phyloP scores from a whole-genome alignment of 345 rosid genomes.

The Rhodamnia rubescens region DNA sequence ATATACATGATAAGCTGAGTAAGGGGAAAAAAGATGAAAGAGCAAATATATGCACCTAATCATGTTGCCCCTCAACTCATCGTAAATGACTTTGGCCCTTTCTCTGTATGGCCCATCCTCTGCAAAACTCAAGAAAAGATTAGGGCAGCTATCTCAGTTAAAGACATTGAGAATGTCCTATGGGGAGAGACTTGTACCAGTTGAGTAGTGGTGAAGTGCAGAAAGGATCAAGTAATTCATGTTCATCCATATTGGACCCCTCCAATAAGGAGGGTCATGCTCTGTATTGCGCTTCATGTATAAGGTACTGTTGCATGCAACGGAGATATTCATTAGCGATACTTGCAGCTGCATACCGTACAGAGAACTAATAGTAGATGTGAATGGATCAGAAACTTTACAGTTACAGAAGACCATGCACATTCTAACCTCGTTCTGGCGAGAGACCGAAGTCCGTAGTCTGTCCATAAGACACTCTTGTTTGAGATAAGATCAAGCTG shows the following conservation, averaged over 20 bases:
- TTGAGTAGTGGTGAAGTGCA: conserved; percentile 66
- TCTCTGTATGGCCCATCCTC: conserved; percentile 67
- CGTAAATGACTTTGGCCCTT: conserved; percentile 47
- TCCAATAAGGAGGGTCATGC: conserved; percentile 93
- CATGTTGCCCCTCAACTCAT: conserved; percentile 56
- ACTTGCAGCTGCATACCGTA: background rate
- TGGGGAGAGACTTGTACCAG: conserved; percentile 27
- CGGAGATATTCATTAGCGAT: background rate
- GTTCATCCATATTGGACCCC: conserved; percentile 95
- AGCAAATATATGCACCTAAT: conserved; percentile 31
- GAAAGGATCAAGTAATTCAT: conserved; percentile 86
- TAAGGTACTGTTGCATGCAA: conserved; percentile 39
- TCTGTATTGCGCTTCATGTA: conserved; percentile 89
- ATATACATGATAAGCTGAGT: background rate
- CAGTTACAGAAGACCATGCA: background rate
- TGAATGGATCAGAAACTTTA: background rate
- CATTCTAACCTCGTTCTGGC: conserved; percentile 61
- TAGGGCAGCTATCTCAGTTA: background rate
- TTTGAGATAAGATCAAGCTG: conserved; percentile 83
- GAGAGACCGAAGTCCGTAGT: conserved; percentile 89
- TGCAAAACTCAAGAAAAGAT: conserved; percentile 12
- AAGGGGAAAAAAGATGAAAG: background rate
- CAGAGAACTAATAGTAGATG: background rate
- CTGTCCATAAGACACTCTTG: conserved; percentile 60
- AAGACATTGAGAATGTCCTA: background rate